Percentiles rank a stretch among this genome's conserved stretches.
phyloP scores from a whole-genome alignment of 176 grass and related monocot species.

The Avena sativa region DNA sequence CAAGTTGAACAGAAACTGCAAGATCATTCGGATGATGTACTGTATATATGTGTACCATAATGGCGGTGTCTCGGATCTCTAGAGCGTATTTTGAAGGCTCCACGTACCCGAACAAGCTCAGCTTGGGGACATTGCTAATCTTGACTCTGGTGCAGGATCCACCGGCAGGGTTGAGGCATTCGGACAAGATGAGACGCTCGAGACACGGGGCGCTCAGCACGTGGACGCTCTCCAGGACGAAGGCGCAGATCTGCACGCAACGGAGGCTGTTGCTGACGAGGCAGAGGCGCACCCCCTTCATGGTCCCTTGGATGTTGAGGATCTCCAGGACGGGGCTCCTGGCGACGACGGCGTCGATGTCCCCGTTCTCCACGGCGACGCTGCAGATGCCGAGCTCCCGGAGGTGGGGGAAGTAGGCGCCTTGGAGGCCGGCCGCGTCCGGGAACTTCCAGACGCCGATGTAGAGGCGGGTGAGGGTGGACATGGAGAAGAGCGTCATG shows the following conservation, averaged over 20 bases:
- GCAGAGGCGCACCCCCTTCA: neutral
- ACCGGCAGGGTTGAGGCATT: neutral
- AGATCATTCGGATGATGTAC: neutral
- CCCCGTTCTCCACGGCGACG: neutral
- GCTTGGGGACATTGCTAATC: conserved; percentile 15
- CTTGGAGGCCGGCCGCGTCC: neutral
- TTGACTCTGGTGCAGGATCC: neutral
- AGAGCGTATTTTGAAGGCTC: neutral
- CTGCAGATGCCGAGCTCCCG: conserved; percentile 11
- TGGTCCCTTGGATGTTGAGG: neutral
- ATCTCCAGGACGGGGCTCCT: conserved; percentile 7
- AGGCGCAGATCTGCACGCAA: neutral
- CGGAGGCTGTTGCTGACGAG: conserved; percentile 10
- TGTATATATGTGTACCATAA: neutral
- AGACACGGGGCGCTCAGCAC: neutral
- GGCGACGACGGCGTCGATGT: conserved; percentile 7
- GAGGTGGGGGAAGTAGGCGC: neutral
- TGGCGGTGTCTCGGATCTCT: neutral
- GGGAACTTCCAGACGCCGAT: conserved; percentile 16
- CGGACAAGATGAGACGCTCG: neutral
- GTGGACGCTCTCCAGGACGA: neutral
- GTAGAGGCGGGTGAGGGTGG: conserved; percentile 16
- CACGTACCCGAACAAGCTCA: neutral
- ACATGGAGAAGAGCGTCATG: neutral
- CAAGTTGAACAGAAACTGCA: neutral